Evolutionary conservation across 257 asterid species (phyloP), one percentile per base, ranked within the genome.

Genomic region (Lycium ferocissimum): DNA sequence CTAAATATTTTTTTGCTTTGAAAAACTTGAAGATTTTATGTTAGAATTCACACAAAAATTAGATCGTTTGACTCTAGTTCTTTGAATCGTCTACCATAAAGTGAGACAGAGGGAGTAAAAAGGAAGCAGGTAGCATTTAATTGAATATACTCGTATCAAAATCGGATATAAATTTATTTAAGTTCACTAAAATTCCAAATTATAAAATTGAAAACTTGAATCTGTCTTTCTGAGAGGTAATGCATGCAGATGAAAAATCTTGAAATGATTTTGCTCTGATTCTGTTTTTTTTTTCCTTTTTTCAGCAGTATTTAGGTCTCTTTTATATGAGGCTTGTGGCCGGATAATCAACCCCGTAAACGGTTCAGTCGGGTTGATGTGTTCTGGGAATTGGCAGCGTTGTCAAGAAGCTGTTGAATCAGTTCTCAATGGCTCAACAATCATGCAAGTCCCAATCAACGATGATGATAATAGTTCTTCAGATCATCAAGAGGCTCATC

Each of bases 321-420:
- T 95, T 1, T 79, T 95, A 40, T 93, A 89, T 33, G 98, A 95
- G 83, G 98, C 98, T n/a, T 95, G 98, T 83, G 98, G 98, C 40
- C 78, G 98, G 87, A 94, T 95, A 84, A 90, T 94, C n/a, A 88
- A 91, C 90, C 98, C 98, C 12, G 88, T 94, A 0, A 17, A 89
- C 81, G 98, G 98, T 3, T 89, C 98, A 3, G 92, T 90, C 38
- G 98, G 98, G 7, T 86, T 95, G 70, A 61, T 95, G 90, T 80
- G 88, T 73, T 89, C 95, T 2, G 98, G 97, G 13, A 87, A 93
- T 2, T 94, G 98, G 98, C 75, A 83, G 2, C 92, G 89, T 1
- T 92, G 96, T 51, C 91, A 95, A 84, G 93, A 87, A 37, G 98
- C 98, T 17, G 97, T 94, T 47, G 93, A 94, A 85, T 93, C 94